A percentile compares a stretch with the other conserved stretches of the same genome.
Evolutionary conservation across 1,284 basidiomycete genomes (phyloP).

Genomic region (Puccinia novopanici): DNA sequence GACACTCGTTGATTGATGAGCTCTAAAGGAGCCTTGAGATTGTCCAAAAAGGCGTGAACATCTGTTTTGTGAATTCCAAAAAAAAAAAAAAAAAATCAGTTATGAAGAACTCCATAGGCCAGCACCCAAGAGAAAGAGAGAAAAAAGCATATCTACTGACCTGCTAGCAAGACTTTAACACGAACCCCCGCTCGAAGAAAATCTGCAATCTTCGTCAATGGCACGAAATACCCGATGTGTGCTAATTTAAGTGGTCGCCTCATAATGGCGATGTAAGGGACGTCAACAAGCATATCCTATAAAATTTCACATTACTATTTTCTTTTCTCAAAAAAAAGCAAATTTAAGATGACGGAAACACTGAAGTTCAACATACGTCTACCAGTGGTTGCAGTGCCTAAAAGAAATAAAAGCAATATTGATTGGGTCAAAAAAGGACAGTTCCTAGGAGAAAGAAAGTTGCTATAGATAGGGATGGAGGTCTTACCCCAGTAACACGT

Average conservation of each 20-base stretch:
- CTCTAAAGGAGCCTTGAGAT: constrained; percentile 94
- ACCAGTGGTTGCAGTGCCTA: constrained; percentile 90
- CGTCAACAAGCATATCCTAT: neutral
- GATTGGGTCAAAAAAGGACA: constrained; percentile 48
- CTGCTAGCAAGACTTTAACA: constrained; percentile 87
- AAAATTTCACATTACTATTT: constrained; percentile 15
- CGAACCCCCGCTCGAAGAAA: constrained; percentile 88
- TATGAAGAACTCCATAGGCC: neutral
- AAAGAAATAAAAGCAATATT: neutral
- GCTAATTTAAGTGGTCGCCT: constrained; percentile 64
- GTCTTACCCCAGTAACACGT: constrained; percentile 86
- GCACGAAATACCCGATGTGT: constrained; percentile 95
- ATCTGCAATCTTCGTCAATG: constrained; percentile 93
- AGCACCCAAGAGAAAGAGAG: no score
- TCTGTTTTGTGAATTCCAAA: constrained; percentile 65
- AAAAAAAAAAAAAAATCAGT: no score
- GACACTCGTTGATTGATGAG: constrained; percentile 83
- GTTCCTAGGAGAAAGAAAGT: neutral
- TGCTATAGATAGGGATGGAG: neutral
- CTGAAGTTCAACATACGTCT: constrained; percentile 79
- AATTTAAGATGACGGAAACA: no score
- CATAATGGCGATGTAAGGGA: constrained; percentile 1
- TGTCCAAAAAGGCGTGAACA: constrained; percentile 96
- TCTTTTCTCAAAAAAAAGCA: neutral
- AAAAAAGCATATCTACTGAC: constrained; percentile 60